Evolutionary conservation across 306 rosid genomes (phyloP).

Genomic region (Quercus agrifolia): DNA sequence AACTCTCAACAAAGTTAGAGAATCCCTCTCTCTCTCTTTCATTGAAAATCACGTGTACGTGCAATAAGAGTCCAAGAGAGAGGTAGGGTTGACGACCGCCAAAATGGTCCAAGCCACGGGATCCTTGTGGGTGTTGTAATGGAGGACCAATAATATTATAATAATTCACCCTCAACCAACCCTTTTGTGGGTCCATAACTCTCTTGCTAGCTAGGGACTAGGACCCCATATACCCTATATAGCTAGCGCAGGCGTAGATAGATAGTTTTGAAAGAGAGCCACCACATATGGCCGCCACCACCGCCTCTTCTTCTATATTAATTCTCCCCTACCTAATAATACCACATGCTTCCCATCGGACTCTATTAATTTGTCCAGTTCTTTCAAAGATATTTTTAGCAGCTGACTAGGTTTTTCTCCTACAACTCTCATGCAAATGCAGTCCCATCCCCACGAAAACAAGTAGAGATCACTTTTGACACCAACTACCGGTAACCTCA

Average conservation of each 20-base stretch:
- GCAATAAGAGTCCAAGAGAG: background rate
- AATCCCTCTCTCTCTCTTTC: background rate
- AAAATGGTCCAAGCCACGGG: slow-evolving; percentile 67
- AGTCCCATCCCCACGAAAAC: background rate
- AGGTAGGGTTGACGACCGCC: slow-evolving; percentile 46
- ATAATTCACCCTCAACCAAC: slow-evolving; percentile 21
- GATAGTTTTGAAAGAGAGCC: background rate
- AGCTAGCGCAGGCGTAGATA: background rate
- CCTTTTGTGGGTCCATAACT: slow-evolving; percentile 11
- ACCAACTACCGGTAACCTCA: too few relatives aligned
- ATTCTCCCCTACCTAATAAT: background rate
- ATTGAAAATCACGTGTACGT: slow-evolving; percentile 13
- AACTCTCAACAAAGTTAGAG: background rate
- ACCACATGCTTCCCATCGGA: too few relatives aligned
- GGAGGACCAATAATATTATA: background rate
- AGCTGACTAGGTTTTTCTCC: background rate
- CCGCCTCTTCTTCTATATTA: background rate
- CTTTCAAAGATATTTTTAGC: slow-evolving; percentile 7
- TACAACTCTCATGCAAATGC: background rate
- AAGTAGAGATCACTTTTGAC: background rate
- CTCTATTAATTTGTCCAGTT: too few relatives aligned
- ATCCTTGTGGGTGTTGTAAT: slow-evolving; percentile 24
- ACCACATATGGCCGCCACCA: background rate
- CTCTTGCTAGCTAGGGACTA: background rate
- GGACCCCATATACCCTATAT: too few relatives aligned